Percentiles rank a stretch among this genome's conserved stretches.
Conservation (phyloP, 768 basidiomycete species). For the Neoboletus subvelutipes region DNA sequence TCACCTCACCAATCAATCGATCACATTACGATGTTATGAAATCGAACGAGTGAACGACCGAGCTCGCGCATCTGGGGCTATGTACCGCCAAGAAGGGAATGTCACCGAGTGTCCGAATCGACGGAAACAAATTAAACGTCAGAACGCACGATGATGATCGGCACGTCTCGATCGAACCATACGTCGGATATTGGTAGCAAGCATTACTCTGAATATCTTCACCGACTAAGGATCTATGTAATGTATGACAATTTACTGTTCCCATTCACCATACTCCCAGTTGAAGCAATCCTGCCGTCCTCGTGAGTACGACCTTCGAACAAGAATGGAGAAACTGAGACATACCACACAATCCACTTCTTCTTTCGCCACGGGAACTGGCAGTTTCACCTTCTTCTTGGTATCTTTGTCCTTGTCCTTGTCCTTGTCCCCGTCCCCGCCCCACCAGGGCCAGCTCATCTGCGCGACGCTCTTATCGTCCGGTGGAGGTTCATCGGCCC, state of each 20-base stretch:
- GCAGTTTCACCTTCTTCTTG: slow-evolving; percentile 23
- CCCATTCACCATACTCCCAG: slow-evolving; percentile 62
- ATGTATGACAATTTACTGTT: slow-evolving; percentile 3
- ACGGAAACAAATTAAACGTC: too few relatives aligned
- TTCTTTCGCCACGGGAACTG: slow-evolving; percentile 49
- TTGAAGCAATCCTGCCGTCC: slow-evolving; percentile 62
- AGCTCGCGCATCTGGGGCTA: too few relatives aligned
- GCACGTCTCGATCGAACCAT: too few relatives aligned
- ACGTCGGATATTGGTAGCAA: too few relatives aligned
- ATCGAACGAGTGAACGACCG: too few relatives aligned
- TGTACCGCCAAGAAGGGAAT: too few relatives aligned
- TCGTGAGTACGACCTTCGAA: background rate
- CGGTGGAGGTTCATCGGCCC: slow-evolving; percentile 36
- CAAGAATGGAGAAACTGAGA: slow-evolving; percentile 8
- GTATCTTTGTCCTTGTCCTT: slow-evolving; percentile 25
- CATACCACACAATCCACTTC: slow-evolving; percentile 67
- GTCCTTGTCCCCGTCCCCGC: slow-evolving; percentile 33
- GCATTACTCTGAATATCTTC: too few relatives aligned
- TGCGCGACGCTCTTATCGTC: slow-evolving; percentile 1
- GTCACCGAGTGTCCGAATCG: too few relatives aligned
- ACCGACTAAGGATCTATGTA: too few relatives aligned
- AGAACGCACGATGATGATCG: too few relatives aligned
- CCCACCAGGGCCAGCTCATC: slow-evolving; percentile 30
- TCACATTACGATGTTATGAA: too few relatives aligned
- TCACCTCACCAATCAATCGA: too few relatives aligned